Evolutionary conservation across 2,329 filamentous ascomycete genomes (phyloP).

Genomic region (Alternaria angustiovoidea): DNA sequence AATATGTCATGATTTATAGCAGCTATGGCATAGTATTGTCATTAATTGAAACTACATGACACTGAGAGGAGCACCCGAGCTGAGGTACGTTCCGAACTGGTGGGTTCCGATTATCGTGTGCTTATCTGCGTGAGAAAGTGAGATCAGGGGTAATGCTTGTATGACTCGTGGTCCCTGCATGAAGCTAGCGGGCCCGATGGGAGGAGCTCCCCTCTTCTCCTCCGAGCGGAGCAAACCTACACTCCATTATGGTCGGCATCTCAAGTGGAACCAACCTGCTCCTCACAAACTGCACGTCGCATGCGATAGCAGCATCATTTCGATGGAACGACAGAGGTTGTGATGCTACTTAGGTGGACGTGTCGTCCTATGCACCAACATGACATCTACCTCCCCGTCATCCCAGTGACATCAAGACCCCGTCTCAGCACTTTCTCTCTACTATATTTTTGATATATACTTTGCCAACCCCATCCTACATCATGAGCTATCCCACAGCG

Average conservation of each 20-base stretch:
- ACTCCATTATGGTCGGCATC: background rate
- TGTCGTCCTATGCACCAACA: background rate
- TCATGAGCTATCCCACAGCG: constrained; percentile 17
- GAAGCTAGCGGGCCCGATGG: background rate
- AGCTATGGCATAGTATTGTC: background rate
- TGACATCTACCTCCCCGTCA: background rate
- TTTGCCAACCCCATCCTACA: background rate
- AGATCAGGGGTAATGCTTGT: background rate
- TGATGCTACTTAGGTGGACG: background rate
- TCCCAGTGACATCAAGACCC: background rate
- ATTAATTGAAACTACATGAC: background rate
- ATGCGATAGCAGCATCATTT: background rate
- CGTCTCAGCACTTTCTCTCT: background rate
- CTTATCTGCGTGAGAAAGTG: background rate
- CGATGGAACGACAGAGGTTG: background rate
- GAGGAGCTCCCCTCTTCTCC: background rate
- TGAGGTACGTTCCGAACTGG: background rate
- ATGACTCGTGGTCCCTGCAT: background rate
- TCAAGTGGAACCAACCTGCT: background rate
- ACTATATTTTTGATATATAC: background rate
- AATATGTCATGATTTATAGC: background rate
- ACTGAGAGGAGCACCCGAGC: background rate
- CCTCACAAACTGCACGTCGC: background rate
- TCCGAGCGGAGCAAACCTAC: background rate
- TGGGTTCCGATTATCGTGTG: background rate